Conservation (phyloP, 768 basidiomycete genomes). For the Lactifluus echinatus region DNA sequence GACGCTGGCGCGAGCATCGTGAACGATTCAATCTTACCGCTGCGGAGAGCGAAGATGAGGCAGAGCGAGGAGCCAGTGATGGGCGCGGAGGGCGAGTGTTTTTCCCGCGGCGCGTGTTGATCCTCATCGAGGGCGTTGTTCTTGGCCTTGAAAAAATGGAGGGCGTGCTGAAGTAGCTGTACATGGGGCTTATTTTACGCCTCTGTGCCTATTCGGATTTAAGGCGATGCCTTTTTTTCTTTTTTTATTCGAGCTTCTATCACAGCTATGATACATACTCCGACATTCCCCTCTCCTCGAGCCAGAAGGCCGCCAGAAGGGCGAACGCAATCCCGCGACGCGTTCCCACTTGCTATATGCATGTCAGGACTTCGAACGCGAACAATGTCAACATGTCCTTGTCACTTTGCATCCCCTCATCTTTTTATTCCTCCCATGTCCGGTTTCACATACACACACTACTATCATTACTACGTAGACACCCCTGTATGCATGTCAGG, state of each 20-base stretch:
- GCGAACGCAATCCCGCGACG: neutral
- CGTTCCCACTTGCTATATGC: neutral
- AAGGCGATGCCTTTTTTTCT: neutral
- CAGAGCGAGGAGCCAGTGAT: slow-evolving; percentile 21
- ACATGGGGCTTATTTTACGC: neutral
- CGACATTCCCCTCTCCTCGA: neutral
- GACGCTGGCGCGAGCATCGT: slow-evolving; percentile 16
- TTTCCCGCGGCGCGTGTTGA: slow-evolving; percentile 49
- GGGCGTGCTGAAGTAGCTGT: slow-evolving; percentile 27
- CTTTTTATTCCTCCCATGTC: neutral
- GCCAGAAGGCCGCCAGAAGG: neutral
- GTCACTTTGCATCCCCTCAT: neutral
- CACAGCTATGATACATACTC: neutral
- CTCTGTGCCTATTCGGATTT: neutral
- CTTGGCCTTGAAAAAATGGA: slow-evolving; percentile 61
- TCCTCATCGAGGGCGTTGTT: slow-evolving; percentile 55
- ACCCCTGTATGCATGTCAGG: neutral
- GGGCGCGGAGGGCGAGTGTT: slow-evolving; percentile 25
- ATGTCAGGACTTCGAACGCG: neutral
- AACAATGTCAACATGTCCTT: neutral
- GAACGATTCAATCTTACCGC: slow-evolving; percentile 10
- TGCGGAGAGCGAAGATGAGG: slow-evolving; percentile 21
- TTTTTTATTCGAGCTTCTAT: neutral
- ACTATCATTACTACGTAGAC: slow-evolving; percentile 7
- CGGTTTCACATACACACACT: neutral